Conservation (phyloP, 2,329 filamentous ascomycete genomes). For the Fusarium marasasianum region DNA sequence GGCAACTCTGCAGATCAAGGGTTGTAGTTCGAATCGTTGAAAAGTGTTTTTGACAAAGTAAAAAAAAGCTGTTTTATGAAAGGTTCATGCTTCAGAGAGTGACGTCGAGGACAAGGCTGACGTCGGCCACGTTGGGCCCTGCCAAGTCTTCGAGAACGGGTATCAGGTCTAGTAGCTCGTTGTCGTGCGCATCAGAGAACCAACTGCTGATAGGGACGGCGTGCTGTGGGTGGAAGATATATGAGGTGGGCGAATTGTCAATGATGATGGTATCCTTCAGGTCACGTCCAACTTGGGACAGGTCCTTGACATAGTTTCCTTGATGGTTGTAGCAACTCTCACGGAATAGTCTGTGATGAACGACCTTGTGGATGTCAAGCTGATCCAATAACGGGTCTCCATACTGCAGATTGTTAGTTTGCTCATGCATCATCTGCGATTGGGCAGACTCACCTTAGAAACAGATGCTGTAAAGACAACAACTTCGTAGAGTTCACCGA, state of each 20-base stretch:
- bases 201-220: conserved; percentile 99
- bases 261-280: conserved; percentile 99
- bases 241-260: conserved; percentile 98
- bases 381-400: conserved; percentile 96
- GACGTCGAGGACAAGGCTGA: conserved; percentile 97
- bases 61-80: conserved; percentile 41
- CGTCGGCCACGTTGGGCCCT: conserved; percentile 86
- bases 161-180: conserved; percentile 96
- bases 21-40: conserved; percentile 45
- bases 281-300: conserved; percentile 95
- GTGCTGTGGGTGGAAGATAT: conserved; percentile 99
- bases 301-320: conserved; percentile 98
- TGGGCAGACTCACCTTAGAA: conserved; percentile 76
- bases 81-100: conserved; percentile 65
- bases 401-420: conserved; percentile 67
- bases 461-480: conserved; percentile 99
- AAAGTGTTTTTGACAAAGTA: conserved; percentile 44
- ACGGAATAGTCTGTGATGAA: conserved; percentile 94
- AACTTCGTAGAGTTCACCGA: conserved; percentile 97
- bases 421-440: not conserved
- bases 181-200: conserved; percentile 99
- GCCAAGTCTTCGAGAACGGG: conserved; percentile 98
- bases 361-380: conserved; percentile 94
- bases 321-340: conserved; percentile 99
- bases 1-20: conserved; percentile 51